Percentiles rank a stretch among this genome's conserved stretches.
These are phyloP conservation scores for Pestalotiopsis sp. DNA, from an alignment of 2,329 filamentous ascomycete genomes.

Conservation along the genomic window DNA sequence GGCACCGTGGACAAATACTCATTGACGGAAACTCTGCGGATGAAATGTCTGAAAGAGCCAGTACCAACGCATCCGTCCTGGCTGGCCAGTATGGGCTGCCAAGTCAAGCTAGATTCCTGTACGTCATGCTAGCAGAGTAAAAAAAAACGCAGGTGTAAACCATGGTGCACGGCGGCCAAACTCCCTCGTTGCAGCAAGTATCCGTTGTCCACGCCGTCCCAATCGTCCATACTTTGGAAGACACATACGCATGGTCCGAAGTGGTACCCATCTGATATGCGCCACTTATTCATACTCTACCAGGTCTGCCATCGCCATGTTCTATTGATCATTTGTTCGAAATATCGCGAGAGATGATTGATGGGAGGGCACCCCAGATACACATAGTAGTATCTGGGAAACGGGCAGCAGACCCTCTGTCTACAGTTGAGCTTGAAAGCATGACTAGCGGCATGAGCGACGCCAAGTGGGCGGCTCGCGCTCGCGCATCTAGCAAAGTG, in stretches of 20 bases:
- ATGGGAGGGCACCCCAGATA: too few species aligned
- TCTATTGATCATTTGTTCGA: too few species aligned
- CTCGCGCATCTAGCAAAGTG: background rate
- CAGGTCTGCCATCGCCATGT: too few species aligned
- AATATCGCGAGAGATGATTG: too few species aligned
- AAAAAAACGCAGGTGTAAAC: background rate
- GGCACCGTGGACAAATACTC: background rate
- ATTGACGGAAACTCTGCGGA: background rate
- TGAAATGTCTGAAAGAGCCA: background rate
- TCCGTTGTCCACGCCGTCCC: background rate
- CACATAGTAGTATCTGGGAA: background rate
- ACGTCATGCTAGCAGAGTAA: background rate
- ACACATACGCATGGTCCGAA: too few species aligned
- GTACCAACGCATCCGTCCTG: background rate
- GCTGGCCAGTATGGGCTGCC: background rate
- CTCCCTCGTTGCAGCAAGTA: background rate
- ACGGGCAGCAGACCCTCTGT: background rate
- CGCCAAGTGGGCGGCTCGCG: background rate
- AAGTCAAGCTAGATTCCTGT: background rate
- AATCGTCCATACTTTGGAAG: background rate
- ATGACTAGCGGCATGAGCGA: background rate
- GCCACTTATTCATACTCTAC: too few species aligned
- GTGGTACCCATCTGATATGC: too few species aligned
- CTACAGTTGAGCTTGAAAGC: background rate
- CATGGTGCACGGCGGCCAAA: background rate